A percentile compares a stretch with the other conserved stretches of the same genome.
These are phyloP conservation scores for Pyrenophora teres DNA, from an alignment of 2,329 filamentous ascomycete species.

Conservation along the genomic window DNA sequence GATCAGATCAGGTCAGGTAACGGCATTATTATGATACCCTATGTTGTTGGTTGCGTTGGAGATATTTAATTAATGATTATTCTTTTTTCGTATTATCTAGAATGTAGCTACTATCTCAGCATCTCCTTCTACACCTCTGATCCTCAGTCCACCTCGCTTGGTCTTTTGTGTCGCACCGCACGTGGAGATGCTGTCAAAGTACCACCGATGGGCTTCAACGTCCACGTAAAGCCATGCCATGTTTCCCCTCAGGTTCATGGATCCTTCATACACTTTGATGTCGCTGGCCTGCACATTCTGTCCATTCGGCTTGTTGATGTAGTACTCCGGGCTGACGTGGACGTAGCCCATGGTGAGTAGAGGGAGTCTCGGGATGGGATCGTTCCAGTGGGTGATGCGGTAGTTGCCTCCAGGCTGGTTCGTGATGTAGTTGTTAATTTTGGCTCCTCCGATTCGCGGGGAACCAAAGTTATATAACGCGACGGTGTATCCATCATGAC, in stretches of 20 bases:
- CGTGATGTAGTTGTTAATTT: slow-evolving; percentile 62
- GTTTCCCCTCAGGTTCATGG: slow-evolving; percentile 37
- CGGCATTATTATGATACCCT: not conserved
- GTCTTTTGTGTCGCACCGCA: slow-evolving; percentile 24
- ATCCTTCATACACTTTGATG: slow-evolving; percentile 30
- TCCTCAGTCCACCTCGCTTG: slow-evolving; percentile 10
- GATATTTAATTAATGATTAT: too few species aligned
- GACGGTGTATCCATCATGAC: slow-evolving; percentile 28
- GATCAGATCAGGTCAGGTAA: not conserved
- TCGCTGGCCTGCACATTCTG: slow-evolving; percentile 25
- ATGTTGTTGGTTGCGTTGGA: not conserved
- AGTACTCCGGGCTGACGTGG: slow-evolving; percentile 73
- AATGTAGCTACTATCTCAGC: slow-evolving; percentile 24
- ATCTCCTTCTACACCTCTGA: slow-evolving; percentile 10
- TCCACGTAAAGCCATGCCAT: slow-evolving; percentile 34
- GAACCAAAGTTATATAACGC: slow-evolving; percentile 65
- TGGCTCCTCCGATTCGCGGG: slow-evolving; percentile 67
- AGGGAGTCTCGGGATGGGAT: slow-evolving; percentile 71
- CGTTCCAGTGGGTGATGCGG: slow-evolving; percentile 69
- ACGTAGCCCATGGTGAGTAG: slow-evolving; percentile 64
- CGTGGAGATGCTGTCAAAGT: slow-evolving; percentile 32
- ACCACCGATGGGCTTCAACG: slow-evolving; percentile 44
- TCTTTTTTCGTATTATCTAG: not conserved
- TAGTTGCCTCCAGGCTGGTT: slow-evolving; percentile 60
- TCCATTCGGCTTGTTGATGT: slow-evolving; percentile 36